Evolutionary conservation across 208 protist genomes (phyloP).

Genomic region (Acanthamoeba lugdunensis): DNA sequence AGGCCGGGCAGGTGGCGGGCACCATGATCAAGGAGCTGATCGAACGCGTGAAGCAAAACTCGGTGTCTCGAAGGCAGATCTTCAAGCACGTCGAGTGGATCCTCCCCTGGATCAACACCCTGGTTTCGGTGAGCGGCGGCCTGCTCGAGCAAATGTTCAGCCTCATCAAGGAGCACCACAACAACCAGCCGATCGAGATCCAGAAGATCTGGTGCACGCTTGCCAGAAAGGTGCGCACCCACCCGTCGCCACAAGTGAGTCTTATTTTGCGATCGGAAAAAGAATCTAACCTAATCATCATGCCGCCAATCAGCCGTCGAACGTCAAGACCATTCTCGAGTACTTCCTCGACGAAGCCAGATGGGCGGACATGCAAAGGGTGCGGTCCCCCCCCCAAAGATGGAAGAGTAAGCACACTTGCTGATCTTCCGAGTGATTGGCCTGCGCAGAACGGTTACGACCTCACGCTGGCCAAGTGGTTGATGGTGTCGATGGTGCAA

Average conservation of each 20-base stretch:
- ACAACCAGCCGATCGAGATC: constrained; percentile 30
- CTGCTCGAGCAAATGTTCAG: constrained; percentile 60
- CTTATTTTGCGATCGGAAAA: background rate
- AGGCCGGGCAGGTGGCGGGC: background rate
- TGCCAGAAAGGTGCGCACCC: constrained; percentile 20
- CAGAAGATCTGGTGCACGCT: constrained; percentile 71
- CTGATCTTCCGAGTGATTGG: background rate
- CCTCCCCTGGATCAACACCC: constrained; percentile 65
- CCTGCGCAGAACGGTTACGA: constrained; percentile 5
- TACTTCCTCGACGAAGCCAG: constrained; percentile 63
- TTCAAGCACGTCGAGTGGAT: constrained; percentile 70
- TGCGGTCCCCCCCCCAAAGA: background rate
- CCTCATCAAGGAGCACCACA: constrained; percentile 69
- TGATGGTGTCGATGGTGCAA: constrained; percentile 69
- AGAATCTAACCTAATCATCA: background rate
- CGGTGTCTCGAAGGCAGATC: constrained; percentile 16
- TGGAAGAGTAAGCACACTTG: background rate
- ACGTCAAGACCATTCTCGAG: constrained; percentile 68
- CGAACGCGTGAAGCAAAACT: constrained; percentile 47
- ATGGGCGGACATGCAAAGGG: constrained; percentile 48
- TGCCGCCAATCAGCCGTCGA: background rate
- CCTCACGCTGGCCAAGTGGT: constrained; percentile 38
- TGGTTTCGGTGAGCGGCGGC: constrained; percentile 9
- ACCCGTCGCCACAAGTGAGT: background rate
- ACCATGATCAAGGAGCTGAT: constrained; percentile 61